A percentile compares a stretch with the other conserved stretches of the same genome.
Evolutionary conservation across 176 grass and related monocot species (phyloP).

Genomic region (Bonia amplexicaulis): DNA sequence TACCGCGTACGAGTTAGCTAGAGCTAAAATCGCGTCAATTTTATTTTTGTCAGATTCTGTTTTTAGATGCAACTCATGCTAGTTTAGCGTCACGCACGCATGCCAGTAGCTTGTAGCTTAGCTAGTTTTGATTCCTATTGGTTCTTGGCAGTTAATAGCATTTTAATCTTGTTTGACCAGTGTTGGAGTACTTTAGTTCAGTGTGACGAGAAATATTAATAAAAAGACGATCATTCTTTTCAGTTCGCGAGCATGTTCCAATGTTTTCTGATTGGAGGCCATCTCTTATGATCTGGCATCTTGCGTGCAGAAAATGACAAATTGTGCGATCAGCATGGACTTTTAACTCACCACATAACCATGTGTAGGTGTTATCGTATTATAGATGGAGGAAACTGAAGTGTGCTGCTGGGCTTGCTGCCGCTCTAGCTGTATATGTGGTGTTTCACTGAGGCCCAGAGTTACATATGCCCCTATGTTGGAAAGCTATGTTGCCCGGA

Average conservation of each 20-base stretch:
- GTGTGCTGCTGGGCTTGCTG: neutral
- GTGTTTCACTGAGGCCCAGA: neutral
- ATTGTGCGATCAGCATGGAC: neutral
- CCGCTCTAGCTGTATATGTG: neutral
- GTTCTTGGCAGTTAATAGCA: neutral
- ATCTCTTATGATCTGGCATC: neutral
- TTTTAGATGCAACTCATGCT: neutral
- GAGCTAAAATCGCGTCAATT: neutral
- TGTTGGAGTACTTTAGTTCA: neutral
- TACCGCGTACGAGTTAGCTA: neutral
- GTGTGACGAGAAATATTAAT: neutral
- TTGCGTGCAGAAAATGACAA: neutral
- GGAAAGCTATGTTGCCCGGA: neutral
- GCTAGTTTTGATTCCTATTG: neutral
- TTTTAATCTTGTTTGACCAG: neutral
- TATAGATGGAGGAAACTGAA: neutral
- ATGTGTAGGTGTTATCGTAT: neutral
- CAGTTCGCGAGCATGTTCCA: neutral
- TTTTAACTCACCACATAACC: neutral
- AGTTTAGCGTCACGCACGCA: neutral
- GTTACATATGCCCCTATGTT: neutral
- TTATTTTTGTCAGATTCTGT: neutral
- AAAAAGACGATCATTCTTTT: neutral
- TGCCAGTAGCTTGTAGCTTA: neutral
- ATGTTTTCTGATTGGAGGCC: neutral